These are phyloP conservation scores for Solanum pimpinellifolium DNA, from an alignment of 257 asterid genomes.

Conservation along the genomic window DNA sequence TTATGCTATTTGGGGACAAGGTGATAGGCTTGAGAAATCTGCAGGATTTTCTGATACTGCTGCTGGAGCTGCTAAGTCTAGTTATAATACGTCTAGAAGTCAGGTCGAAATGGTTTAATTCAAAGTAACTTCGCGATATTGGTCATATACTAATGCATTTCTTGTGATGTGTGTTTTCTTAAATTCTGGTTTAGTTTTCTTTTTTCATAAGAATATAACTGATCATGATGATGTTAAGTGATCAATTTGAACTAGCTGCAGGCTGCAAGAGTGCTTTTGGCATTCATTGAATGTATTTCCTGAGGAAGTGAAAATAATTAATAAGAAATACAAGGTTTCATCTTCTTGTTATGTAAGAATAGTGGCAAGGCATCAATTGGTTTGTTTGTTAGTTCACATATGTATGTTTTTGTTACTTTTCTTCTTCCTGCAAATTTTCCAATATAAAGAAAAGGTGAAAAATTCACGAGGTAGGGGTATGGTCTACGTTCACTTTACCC, in stretches of 20 bases:
- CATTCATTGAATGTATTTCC: not conserved
- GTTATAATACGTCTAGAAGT: constrained; percentile 2
- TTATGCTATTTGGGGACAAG: constrained; percentile 74
- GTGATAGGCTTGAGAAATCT: constrained; percentile 43
- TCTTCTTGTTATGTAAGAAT: not conserved
- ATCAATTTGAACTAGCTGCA: not conserved
- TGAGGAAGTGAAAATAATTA: not conserved
- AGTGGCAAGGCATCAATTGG: not conserved
- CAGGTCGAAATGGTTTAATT: constrained; percentile 31
- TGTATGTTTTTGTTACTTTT: not conserved
- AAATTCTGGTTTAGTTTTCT: not conserved
- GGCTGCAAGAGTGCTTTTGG: not conserved
- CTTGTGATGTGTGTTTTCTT: not conserved
- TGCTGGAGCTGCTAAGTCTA: not conserved
- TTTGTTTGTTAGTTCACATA: not conserved
- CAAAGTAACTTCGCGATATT: not conserved
- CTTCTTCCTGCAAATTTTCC: not conserved
- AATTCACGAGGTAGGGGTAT: not conserved
- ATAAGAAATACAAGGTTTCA: not conserved
- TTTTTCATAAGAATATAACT: not conserved
- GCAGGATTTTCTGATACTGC: constrained; percentile 13
- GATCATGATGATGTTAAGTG: not conserved
- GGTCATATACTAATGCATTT: not conserved
- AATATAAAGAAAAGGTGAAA: not conserved
- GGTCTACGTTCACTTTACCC: not conserved